Conservation (phyloP, 2,329 filamentous ascomycete genomes). For the Cladorrhinum sp. region DNA sequence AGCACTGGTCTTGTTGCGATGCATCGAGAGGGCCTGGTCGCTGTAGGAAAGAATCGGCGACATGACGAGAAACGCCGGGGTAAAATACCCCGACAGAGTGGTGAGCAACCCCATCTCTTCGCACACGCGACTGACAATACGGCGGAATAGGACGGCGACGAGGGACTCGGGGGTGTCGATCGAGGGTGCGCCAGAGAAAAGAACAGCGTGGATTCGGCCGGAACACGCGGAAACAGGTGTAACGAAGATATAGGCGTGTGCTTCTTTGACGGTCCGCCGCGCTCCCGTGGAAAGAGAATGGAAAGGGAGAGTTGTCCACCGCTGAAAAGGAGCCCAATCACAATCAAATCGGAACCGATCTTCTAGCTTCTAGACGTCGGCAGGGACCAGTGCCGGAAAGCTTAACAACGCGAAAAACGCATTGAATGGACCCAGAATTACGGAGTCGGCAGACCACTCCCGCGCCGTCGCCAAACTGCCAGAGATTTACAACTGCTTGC, state of each 20-base stretch:
- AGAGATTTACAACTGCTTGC: not conserved
- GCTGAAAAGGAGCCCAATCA: conserved; percentile 3
- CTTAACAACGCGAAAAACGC: not conserved
- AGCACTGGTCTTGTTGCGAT: conserved; percentile 59
- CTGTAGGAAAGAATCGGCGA: conserved; percentile 64
- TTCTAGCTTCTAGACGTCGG: not conserved
- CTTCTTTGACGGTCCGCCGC: not conserved
- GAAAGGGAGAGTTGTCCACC: not conserved
- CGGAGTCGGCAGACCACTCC: conserved; percentile 2
- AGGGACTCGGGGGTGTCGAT: not conserved
- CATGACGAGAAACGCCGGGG: conserved; percentile 61
- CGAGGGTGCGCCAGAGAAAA: not conserved
- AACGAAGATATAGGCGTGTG: not conserved
- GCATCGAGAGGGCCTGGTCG: conserved; percentile 65
- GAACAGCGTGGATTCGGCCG: not conserved
- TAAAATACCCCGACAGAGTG: conserved; percentile 52
- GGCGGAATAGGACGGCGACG: not conserved
- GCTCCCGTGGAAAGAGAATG: not conserved
- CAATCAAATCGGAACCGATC: conserved; percentile 1
- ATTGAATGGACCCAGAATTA: conserved; percentile 8
- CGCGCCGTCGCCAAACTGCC: not conserved
- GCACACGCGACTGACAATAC: not conserved
- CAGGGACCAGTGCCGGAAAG: conserved; percentile 5
- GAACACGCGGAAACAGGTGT: not conserved
- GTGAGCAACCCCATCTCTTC: conserved; percentile 43